A percentile compares a stretch with the other conserved stretches of the same genome.
These are phyloP conservation scores for Coemansia sp. DNA, from an alignment of 192 early-diverging fungal species.

Conservation along the genomic window DNA sequence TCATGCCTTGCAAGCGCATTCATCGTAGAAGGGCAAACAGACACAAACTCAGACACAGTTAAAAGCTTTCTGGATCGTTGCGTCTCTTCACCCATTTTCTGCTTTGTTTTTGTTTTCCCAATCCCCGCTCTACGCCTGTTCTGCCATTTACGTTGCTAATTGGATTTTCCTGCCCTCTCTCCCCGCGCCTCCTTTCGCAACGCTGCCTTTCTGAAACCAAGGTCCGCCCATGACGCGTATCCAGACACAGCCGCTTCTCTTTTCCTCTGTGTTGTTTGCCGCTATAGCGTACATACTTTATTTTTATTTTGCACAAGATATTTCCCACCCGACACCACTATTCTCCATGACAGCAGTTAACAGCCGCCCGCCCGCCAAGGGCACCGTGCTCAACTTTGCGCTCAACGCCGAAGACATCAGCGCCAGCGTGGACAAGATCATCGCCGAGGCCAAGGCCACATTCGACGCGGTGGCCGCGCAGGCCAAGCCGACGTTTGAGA, in stretches of 20 bases:
- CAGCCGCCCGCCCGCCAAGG: constrained; percentile 19
- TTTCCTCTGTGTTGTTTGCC: constrained; percentile 7
- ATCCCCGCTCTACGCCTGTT: background rate
- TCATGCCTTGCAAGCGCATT: too few species aligned
- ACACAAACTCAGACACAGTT: too few species aligned
- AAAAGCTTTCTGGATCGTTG: too few species aligned
- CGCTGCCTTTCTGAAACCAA: background rate
- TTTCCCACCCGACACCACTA: background rate
- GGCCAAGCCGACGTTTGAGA: constrained; percentile 50
- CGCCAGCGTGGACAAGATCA: constrained; percentile 18
- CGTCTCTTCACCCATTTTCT: too few species aligned
- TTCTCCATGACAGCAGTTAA: constrained; percentile 1
- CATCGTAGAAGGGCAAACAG: too few species aligned
- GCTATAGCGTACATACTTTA: constrained; percentile 7
- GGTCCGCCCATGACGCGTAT: background rate
- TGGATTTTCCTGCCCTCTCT: background rate
- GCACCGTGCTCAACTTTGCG: constrained; percentile 50
- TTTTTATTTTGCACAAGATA: background rate
- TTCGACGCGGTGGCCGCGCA: constrained; percentile 45
- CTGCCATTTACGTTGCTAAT: background rate
- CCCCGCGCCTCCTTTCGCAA: background rate
- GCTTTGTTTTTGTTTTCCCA: background rate
- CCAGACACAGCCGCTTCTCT: background rate
- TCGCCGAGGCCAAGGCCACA: constrained; percentile 39
- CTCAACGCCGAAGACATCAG: constrained; percentile 37